Evolutionary conservation across 2,329 filamentous ascomycete species (phyloP).

Genomic region (Cytospora piceae): DNA sequence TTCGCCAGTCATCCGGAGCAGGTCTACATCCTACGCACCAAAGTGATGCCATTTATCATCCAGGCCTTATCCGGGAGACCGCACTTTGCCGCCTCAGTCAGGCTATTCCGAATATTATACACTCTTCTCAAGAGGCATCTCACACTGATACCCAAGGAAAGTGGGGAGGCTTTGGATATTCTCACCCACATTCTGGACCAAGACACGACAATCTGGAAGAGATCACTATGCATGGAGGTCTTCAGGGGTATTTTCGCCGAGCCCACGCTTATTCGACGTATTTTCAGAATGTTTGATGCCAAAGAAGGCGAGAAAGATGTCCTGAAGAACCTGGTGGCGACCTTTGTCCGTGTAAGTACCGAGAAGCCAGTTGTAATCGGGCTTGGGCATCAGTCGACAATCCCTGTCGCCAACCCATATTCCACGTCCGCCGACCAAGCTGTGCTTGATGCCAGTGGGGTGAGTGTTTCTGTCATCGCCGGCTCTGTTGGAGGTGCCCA

Average conservation of each 20-base stretch:
- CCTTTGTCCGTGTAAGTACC: conserved; percentile 88
- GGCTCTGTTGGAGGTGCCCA: conserved; percentile 68
- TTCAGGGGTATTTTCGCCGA: conserved; percentile 86
- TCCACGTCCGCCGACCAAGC: conserved; percentile 74
- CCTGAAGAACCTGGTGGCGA: conserved; percentile 79
- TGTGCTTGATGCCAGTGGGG: conserved; percentile 85
- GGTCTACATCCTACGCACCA: conserved; percentile 72
- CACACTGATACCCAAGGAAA: conserved; percentile 73
- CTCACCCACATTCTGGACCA: conserved; percentile 87
- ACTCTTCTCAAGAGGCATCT: conserved; percentile 81
- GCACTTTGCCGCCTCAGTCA: conserved; percentile 80
- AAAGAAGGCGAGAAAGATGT: conserved; percentile 73
- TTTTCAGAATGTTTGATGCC: conserved; percentile 80
- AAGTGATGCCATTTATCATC: conserved; percentile 83
- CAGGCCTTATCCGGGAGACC: conserved; percentile 76
- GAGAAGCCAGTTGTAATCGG: conserved; percentile 91
- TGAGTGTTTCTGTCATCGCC: conserved; percentile 80
- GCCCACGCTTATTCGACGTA: conserved; percentile 73
- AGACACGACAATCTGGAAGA: conserved; percentile 82
- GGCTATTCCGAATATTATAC: conserved; percentile 81
- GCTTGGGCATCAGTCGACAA: conserved; percentile 83
- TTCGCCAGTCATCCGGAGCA: conserved; percentile 82
- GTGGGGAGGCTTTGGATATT: conserved; percentile 79
- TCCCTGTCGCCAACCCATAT: conserved; percentile 66
- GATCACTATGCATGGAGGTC: conserved; percentile 88